Evolutionary conservation across 2,329 filamentous ascomycete genomes (phyloP).

Genomic region (Colletotrichum sp.): DNA sequence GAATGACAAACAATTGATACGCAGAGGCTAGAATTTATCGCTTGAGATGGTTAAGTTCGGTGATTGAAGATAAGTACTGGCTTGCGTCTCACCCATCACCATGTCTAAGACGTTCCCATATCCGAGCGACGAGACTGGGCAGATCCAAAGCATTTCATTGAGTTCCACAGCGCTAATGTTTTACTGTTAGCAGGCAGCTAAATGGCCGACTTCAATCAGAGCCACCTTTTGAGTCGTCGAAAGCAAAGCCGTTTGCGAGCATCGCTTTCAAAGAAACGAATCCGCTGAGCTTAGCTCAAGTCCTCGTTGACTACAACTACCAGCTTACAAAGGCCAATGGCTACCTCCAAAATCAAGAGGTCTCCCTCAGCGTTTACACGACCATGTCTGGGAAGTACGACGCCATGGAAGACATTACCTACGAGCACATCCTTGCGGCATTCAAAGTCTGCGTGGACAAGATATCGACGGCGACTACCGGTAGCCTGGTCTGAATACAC

Average conservation of each 20-base stretch:
- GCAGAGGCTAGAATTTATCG: too few relatives aligned
- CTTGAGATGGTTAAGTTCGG: too few relatives aligned
- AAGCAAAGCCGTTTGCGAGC: not conserved
- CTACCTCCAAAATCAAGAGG: not conserved
- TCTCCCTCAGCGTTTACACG: not conserved
- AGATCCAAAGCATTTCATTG: too few relatives aligned
- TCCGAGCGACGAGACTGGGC: too few relatives aligned
- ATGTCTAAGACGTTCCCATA: not conserved
- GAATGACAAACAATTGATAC: too few relatives aligned
- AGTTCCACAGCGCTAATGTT: too few relatives aligned
- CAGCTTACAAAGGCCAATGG: not conserved
- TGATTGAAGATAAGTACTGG: not conserved
- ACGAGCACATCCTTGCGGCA: not conserved
- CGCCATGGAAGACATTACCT: not conserved
- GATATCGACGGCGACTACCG: not conserved
- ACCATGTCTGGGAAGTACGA: not conserved
- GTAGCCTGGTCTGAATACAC: accelerated
- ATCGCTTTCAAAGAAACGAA: not conserved
- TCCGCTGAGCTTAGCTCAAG: not conserved
- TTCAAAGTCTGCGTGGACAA: not conserved
- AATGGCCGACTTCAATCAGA: too few relatives aligned
- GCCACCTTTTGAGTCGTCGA: not conserved
- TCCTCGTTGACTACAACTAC: not conserved
- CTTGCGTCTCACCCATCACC: accelerated
- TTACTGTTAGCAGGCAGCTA: too few relatives aligned